Conservation (phyloP, 23 red algal genomes). For the Agarophyton chilense region DNA sequence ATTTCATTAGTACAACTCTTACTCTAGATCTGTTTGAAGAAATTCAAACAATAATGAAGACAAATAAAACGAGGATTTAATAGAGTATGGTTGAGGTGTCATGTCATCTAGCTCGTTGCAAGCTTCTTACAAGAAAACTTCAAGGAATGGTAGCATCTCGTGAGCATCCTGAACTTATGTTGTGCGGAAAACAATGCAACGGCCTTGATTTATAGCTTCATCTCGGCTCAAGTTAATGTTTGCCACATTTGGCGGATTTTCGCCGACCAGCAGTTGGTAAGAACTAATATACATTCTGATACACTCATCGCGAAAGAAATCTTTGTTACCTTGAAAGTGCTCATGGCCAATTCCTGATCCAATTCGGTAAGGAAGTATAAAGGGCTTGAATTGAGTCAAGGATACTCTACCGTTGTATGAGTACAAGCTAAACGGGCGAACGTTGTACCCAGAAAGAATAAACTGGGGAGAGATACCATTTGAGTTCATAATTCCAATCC, state of each 20-base stretch:
- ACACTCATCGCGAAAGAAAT: background rate
- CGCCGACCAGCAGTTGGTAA: background rate
- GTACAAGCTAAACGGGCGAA: background rate
- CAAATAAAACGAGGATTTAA: no score
- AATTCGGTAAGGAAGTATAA: background rate
- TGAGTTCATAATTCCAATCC: background rate
- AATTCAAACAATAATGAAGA: no score
- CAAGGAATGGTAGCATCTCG: no score
- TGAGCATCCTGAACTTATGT: background rate
- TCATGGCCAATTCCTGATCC: background rate
- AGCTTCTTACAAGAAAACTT: no score
- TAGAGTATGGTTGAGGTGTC: no score
- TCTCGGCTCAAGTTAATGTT: background rate
- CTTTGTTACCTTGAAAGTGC: background rate
- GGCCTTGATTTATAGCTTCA: background rate
- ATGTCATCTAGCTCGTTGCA: no score
- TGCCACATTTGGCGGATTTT: background rate
- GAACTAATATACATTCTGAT: background rate
- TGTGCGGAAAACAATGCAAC: constrained; percentile 8
- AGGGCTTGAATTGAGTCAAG: background rate
- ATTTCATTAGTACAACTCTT: no score
- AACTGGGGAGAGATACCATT: background rate
- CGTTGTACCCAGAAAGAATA: background rate
- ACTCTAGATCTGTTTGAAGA: no score
- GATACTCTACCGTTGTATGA: background rate